Evolutionary conservation across 345 rosid genomes (phyloP).

Genomic region (Citrus cavaleriei): DNA sequence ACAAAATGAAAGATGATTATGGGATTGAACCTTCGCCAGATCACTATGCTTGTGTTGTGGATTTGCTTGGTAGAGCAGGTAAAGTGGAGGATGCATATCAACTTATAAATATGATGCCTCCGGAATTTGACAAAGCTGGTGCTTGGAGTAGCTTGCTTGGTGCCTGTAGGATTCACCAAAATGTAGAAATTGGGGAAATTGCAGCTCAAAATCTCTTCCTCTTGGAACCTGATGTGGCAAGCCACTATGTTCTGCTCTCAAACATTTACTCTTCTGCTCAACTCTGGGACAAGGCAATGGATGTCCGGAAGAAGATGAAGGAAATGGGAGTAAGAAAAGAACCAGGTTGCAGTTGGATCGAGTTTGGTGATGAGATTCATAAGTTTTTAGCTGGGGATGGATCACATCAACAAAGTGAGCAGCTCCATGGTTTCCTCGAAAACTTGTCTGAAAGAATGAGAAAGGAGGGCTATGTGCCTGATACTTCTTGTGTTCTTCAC

Average conservation of each 20-base stretch:
- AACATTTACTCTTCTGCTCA: conserved; percentile 77
- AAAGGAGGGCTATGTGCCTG: conserved; percentile 77
- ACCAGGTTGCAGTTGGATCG: conserved; percentile 96
- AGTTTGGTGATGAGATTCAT: conserved; percentile 69
- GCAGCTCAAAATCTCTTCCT: conserved; percentile 60
- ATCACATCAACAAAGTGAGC: conserved; percentile 69
- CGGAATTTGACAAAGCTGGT: conserved; percentile 46
- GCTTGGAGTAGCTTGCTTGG: conserved; percentile 96
- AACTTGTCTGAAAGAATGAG: conserved; percentile 63
- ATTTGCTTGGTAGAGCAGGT: conserved; percentile 89
- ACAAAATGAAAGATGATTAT: conserved; percentile 57
- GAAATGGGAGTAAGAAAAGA: conserved; percentile 82
- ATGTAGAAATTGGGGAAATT: conserved; percentile 73
- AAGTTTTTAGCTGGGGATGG: conserved; percentile 77
- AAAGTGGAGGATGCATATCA: conserved; percentile 60
- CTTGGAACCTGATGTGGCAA: conserved; percentile 74
- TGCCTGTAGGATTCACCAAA: conserved; percentile 62
- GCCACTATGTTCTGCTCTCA: conserved; percentile 86
- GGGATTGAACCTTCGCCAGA: conserved; percentile 61
- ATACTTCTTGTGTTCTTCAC: conserved; percentile 84
- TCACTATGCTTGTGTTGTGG: conserved; percentile 86
- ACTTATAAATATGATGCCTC: conserved; percentile 51
- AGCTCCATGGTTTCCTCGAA: conserved; percentile 53
- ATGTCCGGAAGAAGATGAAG: conserved; percentile 69
- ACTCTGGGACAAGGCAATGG: conserved; percentile 77